phyloP scores from a whole-genome alignment of 2,329 filamentous ascomycete genomes.

The Fusarium vanettenii region DNA sequence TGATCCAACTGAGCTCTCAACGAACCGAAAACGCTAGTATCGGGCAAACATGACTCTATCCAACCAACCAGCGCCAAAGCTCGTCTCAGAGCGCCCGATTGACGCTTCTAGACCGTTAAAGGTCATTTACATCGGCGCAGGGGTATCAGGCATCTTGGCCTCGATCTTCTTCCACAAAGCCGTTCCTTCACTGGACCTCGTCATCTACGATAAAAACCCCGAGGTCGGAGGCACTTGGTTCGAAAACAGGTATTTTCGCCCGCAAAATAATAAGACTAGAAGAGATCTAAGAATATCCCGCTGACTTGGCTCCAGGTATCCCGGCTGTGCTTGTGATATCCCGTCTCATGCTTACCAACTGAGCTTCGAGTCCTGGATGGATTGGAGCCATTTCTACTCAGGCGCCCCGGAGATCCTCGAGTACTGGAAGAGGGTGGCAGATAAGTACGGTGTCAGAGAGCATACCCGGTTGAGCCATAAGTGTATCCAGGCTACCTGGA shows the following conservation, averaged over 20 bases:
- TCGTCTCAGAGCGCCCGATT: conserved; percentile 1
- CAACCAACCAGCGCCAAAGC: neutral
- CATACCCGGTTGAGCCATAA: conserved; percentile 26
- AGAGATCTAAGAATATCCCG: too few relatives aligned
- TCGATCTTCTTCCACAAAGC: conserved; percentile 10
- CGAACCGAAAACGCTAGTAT: neutral
- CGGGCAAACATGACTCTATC: neutral
- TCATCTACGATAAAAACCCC: conserved; percentile 21
- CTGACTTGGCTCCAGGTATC: neutral
- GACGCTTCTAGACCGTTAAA: conserved; percentile 1
- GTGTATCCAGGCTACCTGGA: conserved; percentile 11
- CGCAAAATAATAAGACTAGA: too few relatives aligned
- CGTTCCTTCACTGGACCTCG: conserved; percentile 2
- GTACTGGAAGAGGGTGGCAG: conserved; percentile 34
- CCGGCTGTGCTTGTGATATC: conserved; percentile 17
- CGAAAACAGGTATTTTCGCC: conserved; percentile 7
- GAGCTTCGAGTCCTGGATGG: conserved; percentile 10
- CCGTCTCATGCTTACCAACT: conserved; percentile 24
- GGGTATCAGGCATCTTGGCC: conserved; percentile 11
- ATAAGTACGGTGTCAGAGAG: conserved; percentile 30
- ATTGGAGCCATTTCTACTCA: conserved; percentile 15
- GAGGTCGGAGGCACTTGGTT: conserved; percentile 19
- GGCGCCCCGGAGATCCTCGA: conserved; percentile 29
- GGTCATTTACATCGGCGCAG: conserved; percentile 13
- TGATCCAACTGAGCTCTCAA: neutral